Evolutionary conservation across 495 filamentous ascomycete genomes (phyloP).

Genomic region (Penicillium angulare): DNA sequence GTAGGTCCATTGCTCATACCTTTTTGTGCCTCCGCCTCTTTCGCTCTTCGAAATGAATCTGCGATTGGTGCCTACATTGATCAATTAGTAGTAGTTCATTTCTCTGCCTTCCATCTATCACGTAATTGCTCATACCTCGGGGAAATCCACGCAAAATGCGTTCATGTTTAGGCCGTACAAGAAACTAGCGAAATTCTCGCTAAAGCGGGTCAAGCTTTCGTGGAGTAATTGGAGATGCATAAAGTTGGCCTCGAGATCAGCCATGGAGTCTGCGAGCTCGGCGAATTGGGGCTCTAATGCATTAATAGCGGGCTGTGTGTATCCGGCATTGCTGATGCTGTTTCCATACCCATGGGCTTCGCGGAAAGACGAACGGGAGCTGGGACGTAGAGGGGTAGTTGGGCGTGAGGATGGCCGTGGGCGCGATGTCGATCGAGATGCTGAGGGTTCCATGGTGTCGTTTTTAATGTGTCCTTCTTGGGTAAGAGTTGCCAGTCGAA

Average conservation of each 20-base stretch:
- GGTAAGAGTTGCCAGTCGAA: too few species aligned
- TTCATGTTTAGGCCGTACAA: constrained; percentile 98
- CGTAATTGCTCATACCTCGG: constrained; percentile 63
- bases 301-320: constrained; percentile 73
- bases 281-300: constrained; percentile 84
- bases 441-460: constrained; percentile 31
- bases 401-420: constrained; percentile 66
- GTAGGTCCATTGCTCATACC: too few species aligned
- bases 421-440: constrained; percentile 40
- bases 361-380: constrained; percentile 83
- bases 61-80: constrained; percentile 55
- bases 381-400: constrained; percentile 88
- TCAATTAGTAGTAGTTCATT: not conserved
- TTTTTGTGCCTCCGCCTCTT: constrained; percentile 50
- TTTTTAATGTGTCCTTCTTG: too few species aligned
- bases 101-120: not conserved
- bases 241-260: constrained; percentile 94
- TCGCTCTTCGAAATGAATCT: constrained; percentile 71
- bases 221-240: constrained; percentile 97
- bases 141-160: constrained; percentile 97
- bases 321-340: constrained; percentile 36
- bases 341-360: constrained; percentile 59
- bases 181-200: constrained; percentile 93
- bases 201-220: constrained; percentile 90
- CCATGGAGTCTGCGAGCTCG: constrained; percentile 91